Base-by-base conservation (phyloP, 169 alveolate species). In the Babesia bigemina region DNA sequence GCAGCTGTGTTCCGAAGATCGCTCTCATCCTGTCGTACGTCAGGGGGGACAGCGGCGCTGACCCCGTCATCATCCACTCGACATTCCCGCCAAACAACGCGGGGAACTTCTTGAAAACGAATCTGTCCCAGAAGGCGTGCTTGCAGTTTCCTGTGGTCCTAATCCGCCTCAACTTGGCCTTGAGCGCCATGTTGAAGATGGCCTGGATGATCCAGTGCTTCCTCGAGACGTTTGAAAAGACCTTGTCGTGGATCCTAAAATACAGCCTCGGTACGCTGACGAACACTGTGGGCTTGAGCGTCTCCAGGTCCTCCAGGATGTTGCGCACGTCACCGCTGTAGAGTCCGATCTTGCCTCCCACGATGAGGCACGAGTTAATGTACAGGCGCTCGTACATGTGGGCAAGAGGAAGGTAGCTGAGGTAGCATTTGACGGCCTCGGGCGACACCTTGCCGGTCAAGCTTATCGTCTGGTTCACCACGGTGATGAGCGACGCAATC, bases 361-460 rank as follows among this genome's bases (percentile, higher is more conserved):
- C 83, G 61, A 66, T 61, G 87, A 88, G 73, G 42, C 74, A 44
- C 70, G 71, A 29, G 66, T 73, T 45, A 78, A 79, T 73, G 91
- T 77, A 45, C 56, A 93, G 59, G 52, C 99, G 92, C 81, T 97
- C 99, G 86, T 93, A 94, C 70, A 96, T 90, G 88, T 97, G 99
- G 1, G 99, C 98, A 52, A 93, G 89, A 16, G 99, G 99, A 36
- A 97, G 82, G 77, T 94, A 97, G 33, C 98, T 93, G 69, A 96
- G 84, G 85, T 95, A 93, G 63, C 76, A 70, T 70, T 87, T 94
- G 53, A 26, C 61, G 76, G 86, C 75, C 19, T 75, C 56, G 16
- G 29, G 62, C 19, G 63, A 39, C 12, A 62, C 28, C 7, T 63
- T 61, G 17, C 52, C 28, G 2, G 48, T 50, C 85, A 48, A 24